A percentile compares a stretch with the other conserved stretches of the same genome.
Conservation (phyloP, 805 yeast species). For the Sugiyamaella lignohabitans region DNA sequence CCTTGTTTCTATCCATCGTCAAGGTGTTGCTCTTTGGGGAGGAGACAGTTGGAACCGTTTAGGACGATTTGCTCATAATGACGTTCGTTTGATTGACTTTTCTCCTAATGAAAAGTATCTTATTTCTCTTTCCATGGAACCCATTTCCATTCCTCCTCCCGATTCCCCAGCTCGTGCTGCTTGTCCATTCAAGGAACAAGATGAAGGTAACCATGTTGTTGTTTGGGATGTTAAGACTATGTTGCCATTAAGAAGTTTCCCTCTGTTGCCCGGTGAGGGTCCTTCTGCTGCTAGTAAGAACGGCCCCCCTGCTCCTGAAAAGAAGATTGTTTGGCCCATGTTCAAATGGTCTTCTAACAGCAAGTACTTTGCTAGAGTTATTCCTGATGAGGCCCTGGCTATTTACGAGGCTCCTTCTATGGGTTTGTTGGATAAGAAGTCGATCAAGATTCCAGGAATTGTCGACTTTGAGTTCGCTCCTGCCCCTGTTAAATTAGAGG, state of each 20-base stretch:
- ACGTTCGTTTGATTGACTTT: constrained; percentile 82
- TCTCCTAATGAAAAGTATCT: constrained; percentile 88
- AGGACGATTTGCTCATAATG: constrained; percentile 77
- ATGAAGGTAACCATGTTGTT: constrained; percentile 88
- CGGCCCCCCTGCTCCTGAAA: constrained; percentile 31
- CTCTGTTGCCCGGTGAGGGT: constrained; percentile 59
- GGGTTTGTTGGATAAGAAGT: constrained; percentile 78
- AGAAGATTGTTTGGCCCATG: constrained; percentile 86
- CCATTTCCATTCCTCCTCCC: constrained; percentile 64
- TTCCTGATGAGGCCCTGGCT: constrained; percentile 80
- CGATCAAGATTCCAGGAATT: constrained; percentile 75
- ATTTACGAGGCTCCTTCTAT: constrained; percentile 77
- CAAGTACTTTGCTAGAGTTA: constrained; percentile 88
- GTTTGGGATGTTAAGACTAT: constrained; percentile 88
- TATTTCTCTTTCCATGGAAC: constrained; percentile 84
- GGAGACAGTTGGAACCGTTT: constrained; percentile 71
- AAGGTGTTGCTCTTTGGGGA: constrained; percentile 96
- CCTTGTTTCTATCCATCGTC: constrained; percentile 80
- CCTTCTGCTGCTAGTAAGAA: constrained; percentile 7
- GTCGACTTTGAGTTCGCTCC: constrained; percentile 96
- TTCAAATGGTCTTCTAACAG: constrained; percentile 94
- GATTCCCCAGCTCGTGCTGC: constrained; percentile 50
- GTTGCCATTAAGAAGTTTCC: constrained; percentile 81
- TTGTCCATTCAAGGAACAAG: constrained; percentile 79
- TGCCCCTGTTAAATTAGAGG: constrained; percentile 63